Percentiles rank a stretch among this genome's conserved stretches.
These are phyloP conservation scores for Solanum hybrid DNA, from an alignment of 305 asterid species.

Conservation along the genomic window DNA sequence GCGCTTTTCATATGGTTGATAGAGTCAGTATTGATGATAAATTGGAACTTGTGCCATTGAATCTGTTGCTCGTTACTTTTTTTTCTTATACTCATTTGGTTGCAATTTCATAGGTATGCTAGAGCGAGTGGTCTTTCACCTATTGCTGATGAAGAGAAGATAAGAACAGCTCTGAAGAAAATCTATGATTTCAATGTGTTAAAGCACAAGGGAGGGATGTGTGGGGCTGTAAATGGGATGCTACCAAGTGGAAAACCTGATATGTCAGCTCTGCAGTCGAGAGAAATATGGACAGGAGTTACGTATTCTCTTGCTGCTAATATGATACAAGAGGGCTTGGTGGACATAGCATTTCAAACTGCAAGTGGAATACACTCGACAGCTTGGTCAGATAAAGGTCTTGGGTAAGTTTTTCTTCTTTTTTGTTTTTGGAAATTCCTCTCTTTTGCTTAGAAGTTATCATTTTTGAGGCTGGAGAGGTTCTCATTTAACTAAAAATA, in stretches of 20 bases:
- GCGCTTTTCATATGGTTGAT: background rate
- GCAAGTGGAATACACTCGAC: conserved; percentile 66
- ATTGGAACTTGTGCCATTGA: background rate
- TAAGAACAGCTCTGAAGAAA: conserved; percentile 54
- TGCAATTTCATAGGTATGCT: conserved; percentile 55
- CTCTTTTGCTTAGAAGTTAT: background rate
- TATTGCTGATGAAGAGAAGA: conserved; percentile 76
- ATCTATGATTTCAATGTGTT: conserved; percentile 66
- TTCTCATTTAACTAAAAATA: background rate
- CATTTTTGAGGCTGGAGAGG: background rate
- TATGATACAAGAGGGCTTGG: conserved; percentile 77
- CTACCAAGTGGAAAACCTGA: conserved; percentile 76
- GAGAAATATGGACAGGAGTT: conserved; percentile 87
- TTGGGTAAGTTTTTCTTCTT: conserved; percentile 42
- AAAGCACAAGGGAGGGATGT: conserved; percentile 60
- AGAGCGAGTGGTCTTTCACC: conserved; percentile 79
- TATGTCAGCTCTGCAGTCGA: conserved; percentile 61
- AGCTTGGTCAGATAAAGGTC: conserved; percentile 70
- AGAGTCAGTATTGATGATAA: background rate
- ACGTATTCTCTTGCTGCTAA: conserved; percentile 83
- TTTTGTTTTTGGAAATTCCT: background rate
- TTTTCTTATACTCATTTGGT: background rate
- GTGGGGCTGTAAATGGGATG: conserved; percentile 89
- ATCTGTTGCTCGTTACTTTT: background rate
- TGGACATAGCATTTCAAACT: conserved; percentile 73